Evolutionary conservation across 164 flowering plant genomes (phyloP).

Genomic region (Stephania cephalantha): DNA sequence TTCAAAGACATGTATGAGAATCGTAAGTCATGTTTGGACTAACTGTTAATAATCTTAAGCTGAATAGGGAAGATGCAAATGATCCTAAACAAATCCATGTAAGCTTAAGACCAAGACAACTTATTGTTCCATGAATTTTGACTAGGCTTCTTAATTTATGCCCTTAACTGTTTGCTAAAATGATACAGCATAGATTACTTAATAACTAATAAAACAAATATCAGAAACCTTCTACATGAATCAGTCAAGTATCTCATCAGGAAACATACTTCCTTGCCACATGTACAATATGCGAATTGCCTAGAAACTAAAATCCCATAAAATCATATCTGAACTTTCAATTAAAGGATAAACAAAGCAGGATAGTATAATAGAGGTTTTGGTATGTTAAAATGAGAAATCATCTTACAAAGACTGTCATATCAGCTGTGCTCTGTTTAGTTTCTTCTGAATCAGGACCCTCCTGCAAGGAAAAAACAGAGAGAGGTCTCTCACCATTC

Average conservation of each 20-base stretch:
- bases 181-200: background rate
- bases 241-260: background rate
- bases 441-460: slow-evolving; percentile 48
- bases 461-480: slow-evolving; percentile 25
- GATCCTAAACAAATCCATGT: background rate
- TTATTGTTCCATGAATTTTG: background rate
- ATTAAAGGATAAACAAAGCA: background rate
- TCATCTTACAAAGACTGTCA: slow-evolving; percentile 53
- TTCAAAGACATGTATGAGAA: background rate
- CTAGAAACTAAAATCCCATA: background rate
- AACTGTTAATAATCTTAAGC: background rate
- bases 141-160: background rate
- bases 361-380: too few relatives aligned
- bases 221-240: background rate
- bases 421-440: slow-evolving; percentile 54
- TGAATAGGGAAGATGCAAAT: background rate
- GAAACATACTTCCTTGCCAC: background rate
- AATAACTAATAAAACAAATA: background rate
- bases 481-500: background rate
- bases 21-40: background rate
- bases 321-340: background rate
- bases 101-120: background rate
- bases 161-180: background rate
- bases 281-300: background rate
- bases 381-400: background rate